Conservation (phyloP, 768 basidiomycete species). For the Panellus pusillus region DNA sequence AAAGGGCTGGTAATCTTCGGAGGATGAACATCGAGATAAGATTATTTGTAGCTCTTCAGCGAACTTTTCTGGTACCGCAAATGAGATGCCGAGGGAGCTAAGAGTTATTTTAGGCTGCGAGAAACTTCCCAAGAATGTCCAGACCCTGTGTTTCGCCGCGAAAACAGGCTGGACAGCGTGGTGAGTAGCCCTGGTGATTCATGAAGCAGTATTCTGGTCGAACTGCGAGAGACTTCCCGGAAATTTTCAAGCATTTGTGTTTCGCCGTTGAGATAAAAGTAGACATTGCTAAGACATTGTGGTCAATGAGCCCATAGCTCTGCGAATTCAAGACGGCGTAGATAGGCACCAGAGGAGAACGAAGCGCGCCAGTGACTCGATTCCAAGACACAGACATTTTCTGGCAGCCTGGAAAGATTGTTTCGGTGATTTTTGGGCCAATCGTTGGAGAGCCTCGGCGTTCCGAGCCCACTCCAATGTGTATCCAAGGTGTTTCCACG, state of each 20-base stretch:
- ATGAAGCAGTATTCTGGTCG: no score
- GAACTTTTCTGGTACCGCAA: background rate
- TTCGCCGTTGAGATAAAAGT: no score
- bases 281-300: no score
- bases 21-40: background rate
- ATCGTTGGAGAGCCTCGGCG: background rate
- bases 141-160: background rate
- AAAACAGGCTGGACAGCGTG: background rate
- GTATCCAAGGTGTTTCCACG: background rate
- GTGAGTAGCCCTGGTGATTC: no score
- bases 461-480: background rate
- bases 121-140: background rate
- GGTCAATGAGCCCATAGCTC: no score
- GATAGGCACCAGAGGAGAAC: background rate
- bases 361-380: background rate
- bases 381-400: background rate
- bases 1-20: constrained; percentile 19
- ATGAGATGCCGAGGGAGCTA: constrained; percentile 5
- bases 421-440: background rate
- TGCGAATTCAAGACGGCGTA: no score
- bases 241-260: no score
- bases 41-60: no score
- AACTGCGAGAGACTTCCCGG: no score
- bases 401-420: background rate
- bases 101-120: background rate